Evolutionary conservation across 257 asterid genomes (phyloP).

Genomic region (Schizonepeta tenuifolia): DNA sequence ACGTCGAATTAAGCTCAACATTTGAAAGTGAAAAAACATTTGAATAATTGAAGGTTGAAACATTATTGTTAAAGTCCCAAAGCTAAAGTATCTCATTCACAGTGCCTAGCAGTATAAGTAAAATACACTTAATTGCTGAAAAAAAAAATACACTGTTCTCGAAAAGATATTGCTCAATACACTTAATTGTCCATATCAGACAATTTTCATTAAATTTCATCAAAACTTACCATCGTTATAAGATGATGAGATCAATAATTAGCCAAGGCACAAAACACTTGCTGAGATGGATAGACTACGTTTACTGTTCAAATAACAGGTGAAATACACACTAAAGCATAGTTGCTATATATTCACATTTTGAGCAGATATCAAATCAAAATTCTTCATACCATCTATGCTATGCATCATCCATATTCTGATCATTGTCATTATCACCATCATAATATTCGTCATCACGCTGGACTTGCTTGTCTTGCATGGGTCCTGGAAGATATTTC

Average conservation of each 20-base stretch:
- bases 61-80: too few species aligned
- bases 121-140: background rate
- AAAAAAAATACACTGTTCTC: too few species aligned
- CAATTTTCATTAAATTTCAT: background rate
- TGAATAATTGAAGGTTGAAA: too few species aligned
- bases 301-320: slow-evolving; percentile 12
- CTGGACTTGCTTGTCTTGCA: slow-evolving; percentile 89
- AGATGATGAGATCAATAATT: too few species aligned
- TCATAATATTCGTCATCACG: slow-evolving; percentile 96
- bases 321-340: slow-evolving; percentile 19
- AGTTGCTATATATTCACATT: slow-evolving; percentile 40
- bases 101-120: background rate
- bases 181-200: background rate
- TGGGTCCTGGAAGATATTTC: slow-evolving; percentile 56
- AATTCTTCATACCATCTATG: slow-evolving; percentile 18
- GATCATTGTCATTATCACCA: slow-evolving; percentile 92
- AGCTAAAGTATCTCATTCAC: background rate
- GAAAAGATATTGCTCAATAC: too few species aligned
- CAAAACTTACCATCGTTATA: too few species aligned
- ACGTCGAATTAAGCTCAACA: too few species aligned
- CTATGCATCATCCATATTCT: slow-evolving; percentile 61
- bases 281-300: background rate
- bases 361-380: slow-evolving; percentile 12
- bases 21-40: too few species aligned
- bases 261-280: background rate